Base-by-base conservation (phyloP, 306 rosid genomes). In the Hylodesmum podocarpum region DNA sequence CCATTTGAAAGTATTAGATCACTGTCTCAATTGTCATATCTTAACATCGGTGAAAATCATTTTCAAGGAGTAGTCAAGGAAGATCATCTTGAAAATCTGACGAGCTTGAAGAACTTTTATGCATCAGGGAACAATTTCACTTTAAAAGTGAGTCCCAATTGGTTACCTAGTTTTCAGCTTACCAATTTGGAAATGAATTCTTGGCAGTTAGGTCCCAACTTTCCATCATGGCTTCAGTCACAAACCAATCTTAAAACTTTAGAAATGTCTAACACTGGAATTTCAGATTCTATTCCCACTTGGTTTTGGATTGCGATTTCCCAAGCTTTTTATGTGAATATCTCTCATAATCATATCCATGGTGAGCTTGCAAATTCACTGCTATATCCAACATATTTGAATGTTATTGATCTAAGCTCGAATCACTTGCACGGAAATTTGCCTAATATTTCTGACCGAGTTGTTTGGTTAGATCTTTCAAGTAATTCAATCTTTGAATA, bases 181-280 rank as follows among this genome's bases (percentile, higher is more conserved):
- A 0, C 0, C 0, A 0, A 0, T 0, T 53, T 74, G 28, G 0
- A 0, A 0, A 53, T 82, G 57, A 8, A 5, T 12, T 41, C 47
- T 1, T 82, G 78, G 64, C 31, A 33, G 1, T 64, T 77, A 19
- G 71, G 78, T 19, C 72, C 75, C 4, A 25, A 14, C 3, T 77
- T 77, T 77, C 78, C 75, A 19, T 28, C 40, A 34, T 77, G 78
- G 85, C 57, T 77, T 47, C 37, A 16, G 1, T 77, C 79, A 33
- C 74, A 55, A 33, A 77, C 8, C 6, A 0, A 57, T 34, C 39
- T 81, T 25, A 0, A 0, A 0, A 4, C 2, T 58, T 51, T 82
- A 54, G 40, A 63, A 4, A 33, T 82, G 43, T 63, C 78, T 3
- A 54, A 82, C 69, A 49, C 44, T 1, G 5, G 57, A 13, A 41